phyloP scores from a whole-genome alignment of 2,329 filamentous ascomycete genomes.

The Akanthomyces dipterigenus region DNA sequence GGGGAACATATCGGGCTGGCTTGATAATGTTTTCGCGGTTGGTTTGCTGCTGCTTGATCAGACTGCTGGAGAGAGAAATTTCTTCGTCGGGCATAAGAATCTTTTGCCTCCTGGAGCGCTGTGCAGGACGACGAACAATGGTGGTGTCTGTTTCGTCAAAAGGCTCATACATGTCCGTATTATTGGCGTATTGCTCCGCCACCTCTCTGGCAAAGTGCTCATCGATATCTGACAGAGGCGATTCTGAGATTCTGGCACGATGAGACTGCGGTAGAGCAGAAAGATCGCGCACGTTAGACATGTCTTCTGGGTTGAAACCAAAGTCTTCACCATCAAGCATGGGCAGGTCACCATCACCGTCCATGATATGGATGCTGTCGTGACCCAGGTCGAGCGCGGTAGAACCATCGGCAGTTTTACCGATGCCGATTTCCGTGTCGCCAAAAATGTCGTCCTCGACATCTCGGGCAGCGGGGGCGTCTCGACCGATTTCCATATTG shows the following conservation, averaged over 20 bases:
- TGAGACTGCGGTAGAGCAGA: slow-evolving; percentile 40
- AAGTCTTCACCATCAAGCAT: slow-evolving; percentile 55
- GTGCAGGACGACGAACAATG: slow-evolving; percentile 60
- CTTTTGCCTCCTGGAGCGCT: slow-evolving; percentile 69
- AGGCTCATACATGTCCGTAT: slow-evolving; percentile 56
- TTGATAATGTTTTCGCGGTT: slow-evolving; percentile 84
- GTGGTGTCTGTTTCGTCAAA: slow-evolving; percentile 50
- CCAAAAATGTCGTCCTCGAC: slow-evolving; percentile 65
- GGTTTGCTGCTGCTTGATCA: slow-evolving; percentile 81
- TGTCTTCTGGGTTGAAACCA: slow-evolving; percentile 54
- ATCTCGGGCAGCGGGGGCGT: slow-evolving; percentile 62
- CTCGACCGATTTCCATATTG: slow-evolving; percentile 78
- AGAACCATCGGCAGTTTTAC: slow-evolving; percentile 52
- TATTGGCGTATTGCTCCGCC: slow-evolving; percentile 50
- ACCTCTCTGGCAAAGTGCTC: slow-evolving; percentile 54
- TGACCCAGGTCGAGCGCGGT: slow-evolving; percentile 48
- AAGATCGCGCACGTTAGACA: slow-evolving; percentile 48
- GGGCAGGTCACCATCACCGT: slow-evolving; percentile 56
- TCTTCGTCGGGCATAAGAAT: slow-evolving; percentile 74
- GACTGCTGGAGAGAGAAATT: slow-evolving; percentile 66
- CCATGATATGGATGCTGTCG: slow-evolving; percentile 51
- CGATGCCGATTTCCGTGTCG: slow-evolving; percentile 52
- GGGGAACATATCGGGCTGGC: slow-evolving; percentile 73
- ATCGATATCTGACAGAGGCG: slow-evolving; percentile 63
- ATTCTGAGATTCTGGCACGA: slow-evolving; percentile 60